Evolutionary conservation across 2,329 filamentous ascomycete genomes (phyloP).

Genomic region (Stylonectria norvegica): DNA sequence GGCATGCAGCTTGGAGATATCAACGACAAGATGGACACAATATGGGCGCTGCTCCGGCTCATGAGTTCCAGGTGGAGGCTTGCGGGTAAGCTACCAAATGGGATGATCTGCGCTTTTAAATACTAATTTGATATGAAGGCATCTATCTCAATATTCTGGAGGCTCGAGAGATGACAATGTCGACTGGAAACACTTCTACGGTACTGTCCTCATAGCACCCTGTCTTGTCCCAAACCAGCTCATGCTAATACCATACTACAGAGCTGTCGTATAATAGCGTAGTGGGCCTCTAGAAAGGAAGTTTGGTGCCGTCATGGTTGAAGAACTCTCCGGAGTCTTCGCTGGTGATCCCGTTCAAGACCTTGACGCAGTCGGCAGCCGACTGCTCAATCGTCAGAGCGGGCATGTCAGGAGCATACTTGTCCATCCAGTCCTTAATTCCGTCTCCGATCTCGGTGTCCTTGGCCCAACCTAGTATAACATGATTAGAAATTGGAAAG

Average conservation of each 20-base stretch:
- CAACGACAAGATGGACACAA: not conserved
- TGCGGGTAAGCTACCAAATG: conserved; percentile 3
- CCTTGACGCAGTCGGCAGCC: conserved; percentile 4
- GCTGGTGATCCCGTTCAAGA: conserved; percentile 7
- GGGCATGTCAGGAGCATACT: not conserved
- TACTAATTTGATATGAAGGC: not conserved
- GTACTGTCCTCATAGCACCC: too few species aligned
- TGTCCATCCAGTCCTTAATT: conserved; percentile 3
- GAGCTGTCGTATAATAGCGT: too few species aligned
- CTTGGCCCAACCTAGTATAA: conserved; percentile 5
- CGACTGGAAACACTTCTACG: not conserved
- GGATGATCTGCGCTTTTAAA: not conserved
- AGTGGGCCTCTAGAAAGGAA: conserved; percentile 5
- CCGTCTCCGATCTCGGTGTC: conserved; percentile 3
- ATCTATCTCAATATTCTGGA: conserved; percentile 6
- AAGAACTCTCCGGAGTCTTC: conserved; percentile 8
- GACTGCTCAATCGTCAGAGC: conserved; percentile 3
- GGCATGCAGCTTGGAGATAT: not conserved
- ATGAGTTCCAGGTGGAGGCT: conserved; percentile 6
- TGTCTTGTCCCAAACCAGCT: too few species aligned
- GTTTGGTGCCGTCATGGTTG: conserved; percentile 4
- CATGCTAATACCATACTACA: too few species aligned
- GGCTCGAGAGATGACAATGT: conserved; percentile 1
- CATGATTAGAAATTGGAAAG: not conserved
- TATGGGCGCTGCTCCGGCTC: not conserved